Percentiles rank a stretch among this genome's conserved stretches.
These are phyloP conservation scores for Tremella yokohamensis DNA, from an alignment of 768 basidiomycete species.

Conservation along the genomic window DNA sequence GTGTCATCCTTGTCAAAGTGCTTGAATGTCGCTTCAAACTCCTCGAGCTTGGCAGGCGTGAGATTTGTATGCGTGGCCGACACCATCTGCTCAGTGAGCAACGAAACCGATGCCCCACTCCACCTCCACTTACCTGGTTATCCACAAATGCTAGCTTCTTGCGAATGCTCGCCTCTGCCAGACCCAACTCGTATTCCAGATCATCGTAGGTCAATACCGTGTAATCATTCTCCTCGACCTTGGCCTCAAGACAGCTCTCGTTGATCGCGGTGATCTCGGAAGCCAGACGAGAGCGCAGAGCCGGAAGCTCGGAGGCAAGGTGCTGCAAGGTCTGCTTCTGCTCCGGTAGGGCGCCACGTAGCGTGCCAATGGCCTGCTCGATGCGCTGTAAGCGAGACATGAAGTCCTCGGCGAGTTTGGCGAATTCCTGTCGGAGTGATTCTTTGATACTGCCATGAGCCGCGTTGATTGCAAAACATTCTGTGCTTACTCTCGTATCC, in stretches of 20 bases:
- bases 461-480: neutral
- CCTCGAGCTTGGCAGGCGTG: slow-evolving; percentile 91
- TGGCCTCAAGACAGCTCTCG: slow-evolving; percentile 72
- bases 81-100: slow-evolving; percentile 63
- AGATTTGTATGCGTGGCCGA: slow-evolving; percentile 90
- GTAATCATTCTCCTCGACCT: slow-evolving; percentile 96
- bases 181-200: slow-evolving; percentile 79
- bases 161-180: slow-evolving; percentile 71
- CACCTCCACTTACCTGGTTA: slow-evolving; percentile 68
- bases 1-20: slow-evolving; percentile 93
- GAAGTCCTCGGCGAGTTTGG: slow-evolving; percentile 44
- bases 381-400: slow-evolving; percentile 37
- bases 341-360: slow-evolving; percentile 53
- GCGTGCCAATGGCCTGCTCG: slow-evolving; percentile 42
- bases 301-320: slow-evolving; percentile 54
- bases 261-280: slow-evolving; percentile 63
- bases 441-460: slow-evolving; percentile 49
- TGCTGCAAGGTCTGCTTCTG: slow-evolving; percentile 65
- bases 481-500: slow-evolving; percentile 72
- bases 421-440: slow-evolving; percentile 43
- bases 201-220: slow-evolving; percentile 86
- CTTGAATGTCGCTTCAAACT: slow-evolving; percentile 86
- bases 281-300: slow-evolving; percentile 57
- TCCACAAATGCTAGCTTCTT: slow-evolving; percentile 96
- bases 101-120: neutral